These are phyloP conservation scores for Paratinospora sagittata DNA, from an alignment of 164 flowering plant genomes.

Conservation along the genomic window DNA sequence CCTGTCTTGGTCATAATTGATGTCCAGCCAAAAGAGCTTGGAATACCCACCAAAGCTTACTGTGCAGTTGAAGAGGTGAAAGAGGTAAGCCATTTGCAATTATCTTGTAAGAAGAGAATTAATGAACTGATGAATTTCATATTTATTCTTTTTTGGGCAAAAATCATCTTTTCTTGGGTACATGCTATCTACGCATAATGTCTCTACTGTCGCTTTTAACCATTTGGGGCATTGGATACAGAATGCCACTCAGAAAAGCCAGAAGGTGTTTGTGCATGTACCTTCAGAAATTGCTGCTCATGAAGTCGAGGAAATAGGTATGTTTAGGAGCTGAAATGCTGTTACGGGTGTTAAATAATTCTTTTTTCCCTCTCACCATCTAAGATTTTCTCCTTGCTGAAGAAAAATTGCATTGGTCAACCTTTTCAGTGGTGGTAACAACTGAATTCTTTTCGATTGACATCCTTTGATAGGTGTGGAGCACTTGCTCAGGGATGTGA, in stretches of 20 bases:
- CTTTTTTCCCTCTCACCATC: not conserved
- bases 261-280: slow-evolving; percentile 95
- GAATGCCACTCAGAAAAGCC: slow-evolving; percentile 99
- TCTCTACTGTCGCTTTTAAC: not conserved
- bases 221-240: slow-evolving; percentile 27
- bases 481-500: slow-evolving; percentile 96
- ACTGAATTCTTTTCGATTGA: not conserved
- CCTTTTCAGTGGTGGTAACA: not conserved
- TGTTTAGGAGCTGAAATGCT: slow-evolving; percentile 5
- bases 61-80: slow-evolving; percentile 95
- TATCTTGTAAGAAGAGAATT: not conserved
- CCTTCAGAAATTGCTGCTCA: slow-evolving; percentile 99
- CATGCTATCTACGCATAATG: not conserved
- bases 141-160: not conserved
- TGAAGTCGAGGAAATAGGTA: slow-evolving; percentile 99
- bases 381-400: not conserved
- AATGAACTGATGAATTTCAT: not conserved
- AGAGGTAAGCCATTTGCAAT: slow-evolving; percentile 47
- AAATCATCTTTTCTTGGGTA: not conserved
- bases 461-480: slow-evolving; percentile 65
- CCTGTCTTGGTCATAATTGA: slow-evolving; percentile 97
- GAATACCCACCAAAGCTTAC: slow-evolving; percentile 95
- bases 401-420: not conserved
- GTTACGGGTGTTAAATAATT: not conserved
- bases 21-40: slow-evolving; percentile 94